A percentile compares a stretch with the other conserved stretches of the same genome.
Conservation (phyloP, 75 land plant species). For the Larix kaempferi region DNA sequence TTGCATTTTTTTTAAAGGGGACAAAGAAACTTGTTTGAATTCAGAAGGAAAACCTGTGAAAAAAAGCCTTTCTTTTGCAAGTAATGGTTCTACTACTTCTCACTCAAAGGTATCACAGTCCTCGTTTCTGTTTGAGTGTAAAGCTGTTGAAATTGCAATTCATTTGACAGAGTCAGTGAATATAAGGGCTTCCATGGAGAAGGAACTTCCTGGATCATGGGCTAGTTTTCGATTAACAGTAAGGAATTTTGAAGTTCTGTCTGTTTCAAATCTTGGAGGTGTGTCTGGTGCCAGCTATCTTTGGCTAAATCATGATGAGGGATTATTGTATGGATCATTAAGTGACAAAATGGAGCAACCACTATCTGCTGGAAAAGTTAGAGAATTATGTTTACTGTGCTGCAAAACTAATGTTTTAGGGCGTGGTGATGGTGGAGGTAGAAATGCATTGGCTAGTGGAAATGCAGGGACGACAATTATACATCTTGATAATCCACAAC, state of each 20-base stretch:
- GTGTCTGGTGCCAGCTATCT: conserved; percentile 43
- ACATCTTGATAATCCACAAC: conserved; percentile 32
- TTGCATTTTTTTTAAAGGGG: conserved; percentile 13
- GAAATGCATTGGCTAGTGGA: conserved; percentile 72
- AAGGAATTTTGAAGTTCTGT: conserved; percentile 48
- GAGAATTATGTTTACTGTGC: conserved; percentile 54
- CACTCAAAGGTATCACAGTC: conserved; percentile 29
- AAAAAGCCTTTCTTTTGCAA: conserved; percentile 7
- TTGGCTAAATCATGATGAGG: conserved; percentile 69
- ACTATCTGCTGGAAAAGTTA: conserved; percentile 6
- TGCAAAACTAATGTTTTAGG: conserved; percentile 51
- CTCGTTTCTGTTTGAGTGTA: conserved; percentile 65
- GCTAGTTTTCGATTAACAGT: conserved; percentile 27
- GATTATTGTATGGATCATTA: conserved; percentile 59
- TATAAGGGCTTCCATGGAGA: conserved; percentile 28
- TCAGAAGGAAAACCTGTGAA: not conserved
- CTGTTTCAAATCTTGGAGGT: conserved; percentile 70
- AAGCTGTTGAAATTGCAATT: conserved; percentile 30
- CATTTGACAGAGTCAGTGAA: conserved; percentile 24
- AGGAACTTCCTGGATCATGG: conserved; percentile 63
- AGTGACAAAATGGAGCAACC: conserved; percentile 6
- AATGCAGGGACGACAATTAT: conserved; percentile 62
- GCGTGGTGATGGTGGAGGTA: conserved; percentile 92
- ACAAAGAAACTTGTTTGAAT: not conserved
- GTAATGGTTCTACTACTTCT: conserved; percentile 3